Evolutionary conservation across 352 stramenopile genomes (phyloP).

Genomic region (Thraustochytrium striatum): DNA sequence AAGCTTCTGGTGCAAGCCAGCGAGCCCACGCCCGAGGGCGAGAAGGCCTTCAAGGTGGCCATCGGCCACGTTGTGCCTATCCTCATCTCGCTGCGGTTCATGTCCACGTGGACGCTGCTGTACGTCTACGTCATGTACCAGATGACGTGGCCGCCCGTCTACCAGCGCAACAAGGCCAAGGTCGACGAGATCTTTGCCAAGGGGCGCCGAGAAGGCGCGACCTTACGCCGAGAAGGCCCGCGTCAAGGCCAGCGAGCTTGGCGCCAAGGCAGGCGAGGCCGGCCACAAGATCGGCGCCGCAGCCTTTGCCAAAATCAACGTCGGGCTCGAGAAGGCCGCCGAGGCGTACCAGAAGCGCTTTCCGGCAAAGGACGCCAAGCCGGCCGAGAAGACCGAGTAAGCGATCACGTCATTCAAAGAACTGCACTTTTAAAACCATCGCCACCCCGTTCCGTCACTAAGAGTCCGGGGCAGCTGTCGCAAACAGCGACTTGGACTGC

Average conservation of each 20-base stretch:
- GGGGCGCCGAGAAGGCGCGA: background rate
- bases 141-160: conserved; percentile 35
- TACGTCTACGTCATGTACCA: conserved; percentile 39
- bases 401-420: background rate
- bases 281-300: background rate
- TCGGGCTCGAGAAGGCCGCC: background rate
- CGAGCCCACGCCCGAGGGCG: background rate
- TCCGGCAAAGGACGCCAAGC: background rate
- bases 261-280: conserved; percentile 4
- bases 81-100: conserved; percentile 23
- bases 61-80: background rate
- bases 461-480: too few relatives aligned
- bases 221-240: conserved; percentile 28
- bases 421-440: background rate
- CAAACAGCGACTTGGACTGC: conserved; percentile 30
- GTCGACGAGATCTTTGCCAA: conserved; percentile 25
- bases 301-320: background rate
- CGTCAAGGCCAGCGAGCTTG: background rate
- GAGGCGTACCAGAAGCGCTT: too few relatives aligned
- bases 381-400: conserved; percentile 39
- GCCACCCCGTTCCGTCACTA: background rate
- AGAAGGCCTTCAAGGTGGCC: background rate
- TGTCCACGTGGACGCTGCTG: conserved; percentile 2
- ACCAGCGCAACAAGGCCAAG: conserved; percentile 28
- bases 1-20: conserved; percentile 9